phyloP scores from a whole-genome alignment of 176 grass and related monocot genomes.

The Cenchrus fungigraminus region DNA sequence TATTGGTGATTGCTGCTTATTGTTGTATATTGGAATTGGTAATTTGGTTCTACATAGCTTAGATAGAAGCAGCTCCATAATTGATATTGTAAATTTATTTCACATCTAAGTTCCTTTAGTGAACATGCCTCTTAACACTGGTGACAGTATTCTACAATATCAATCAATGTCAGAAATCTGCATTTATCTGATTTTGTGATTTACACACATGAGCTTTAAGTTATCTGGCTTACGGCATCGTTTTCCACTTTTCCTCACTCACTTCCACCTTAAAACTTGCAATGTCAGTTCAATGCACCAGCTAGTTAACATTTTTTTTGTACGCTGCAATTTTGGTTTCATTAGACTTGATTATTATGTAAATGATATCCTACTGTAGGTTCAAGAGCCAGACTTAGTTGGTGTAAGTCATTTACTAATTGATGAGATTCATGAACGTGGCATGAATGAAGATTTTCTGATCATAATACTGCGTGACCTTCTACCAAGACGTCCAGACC shows the following conservation, averaged over 20 bases:
- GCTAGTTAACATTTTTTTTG: neutral
- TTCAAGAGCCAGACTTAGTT: slow-evolving; percentile 83
- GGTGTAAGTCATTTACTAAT: slow-evolving; percentile 89
- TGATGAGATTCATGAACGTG: slow-evolving; percentile 98
- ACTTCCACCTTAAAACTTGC: slow-evolving; percentile 22
- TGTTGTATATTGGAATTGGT: slow-evolving; percentile 5
- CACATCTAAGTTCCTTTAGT: neutral
- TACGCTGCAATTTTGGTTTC: slow-evolving; percentile 21
- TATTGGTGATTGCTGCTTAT: slow-evolving; percentile 12
- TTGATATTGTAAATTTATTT: neutral
- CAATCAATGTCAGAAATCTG: slow-evolving; percentile 5
- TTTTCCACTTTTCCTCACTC: neutral
- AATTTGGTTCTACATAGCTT: slow-evolving; percentile 1
- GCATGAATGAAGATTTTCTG: slow-evolving; percentile 99
- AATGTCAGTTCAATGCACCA: neutral
- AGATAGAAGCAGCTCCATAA: neutral
- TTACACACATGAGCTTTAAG: neutral
- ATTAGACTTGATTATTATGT: slow-evolving; percentile 8
- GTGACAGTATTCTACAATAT: slow-evolving; percentile 10
- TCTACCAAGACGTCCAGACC: slow-evolving; percentile 77
- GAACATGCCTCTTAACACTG: neutral
- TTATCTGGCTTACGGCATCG: neutral
- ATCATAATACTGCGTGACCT: slow-evolving; percentile 95
- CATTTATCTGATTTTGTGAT: neutral
- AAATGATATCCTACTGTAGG: slow-evolving; percentile 53